Evolutionary conservation across 768 basidiomycete species (phyloP).

Genomic region (Ramaria sp.): DNA sequence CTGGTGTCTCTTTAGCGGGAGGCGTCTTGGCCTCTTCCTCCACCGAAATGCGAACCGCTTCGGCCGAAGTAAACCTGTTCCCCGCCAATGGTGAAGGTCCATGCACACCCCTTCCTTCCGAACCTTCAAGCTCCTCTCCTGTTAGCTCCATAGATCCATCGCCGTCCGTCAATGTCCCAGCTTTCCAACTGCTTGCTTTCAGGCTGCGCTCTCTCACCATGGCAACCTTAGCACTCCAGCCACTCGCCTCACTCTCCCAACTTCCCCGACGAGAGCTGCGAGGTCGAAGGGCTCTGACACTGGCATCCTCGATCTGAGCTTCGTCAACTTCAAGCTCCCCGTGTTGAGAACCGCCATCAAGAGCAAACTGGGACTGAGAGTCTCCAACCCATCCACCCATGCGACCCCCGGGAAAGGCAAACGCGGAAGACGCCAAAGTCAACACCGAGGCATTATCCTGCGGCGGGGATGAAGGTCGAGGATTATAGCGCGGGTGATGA

Average conservation of each 20-base stretch:
- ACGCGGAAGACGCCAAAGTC: conserved; percentile 90
- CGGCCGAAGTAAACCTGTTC: not conserved
- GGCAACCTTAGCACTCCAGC: conserved; percentile 73
- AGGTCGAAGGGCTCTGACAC: conserved; percentile 80
- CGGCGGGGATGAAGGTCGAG: conserved; percentile 84
- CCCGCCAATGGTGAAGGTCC: conserved; percentile 4
- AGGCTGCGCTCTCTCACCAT: conserved; percentile 44
- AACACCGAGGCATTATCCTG: conserved; percentile 86
- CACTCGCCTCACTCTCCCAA: conserved; percentile 84
- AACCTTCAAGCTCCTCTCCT: conserved; percentile 1
- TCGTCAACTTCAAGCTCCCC: conserved; percentile 46
- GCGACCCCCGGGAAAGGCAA: conserved; percentile 56
- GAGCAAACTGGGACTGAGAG: conserved; percentile 63
- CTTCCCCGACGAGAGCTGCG: conserved; percentile 79
- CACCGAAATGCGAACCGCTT: not conserved
- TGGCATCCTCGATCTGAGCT: conserved; percentile 70
- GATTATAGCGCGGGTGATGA: conserved; percentile 95
- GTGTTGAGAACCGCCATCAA: conserved; percentile 35
- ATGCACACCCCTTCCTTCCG: conserved; percentile 24
- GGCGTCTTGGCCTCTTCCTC: conserved; percentile 4
- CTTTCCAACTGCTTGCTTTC: conserved; percentile 47
- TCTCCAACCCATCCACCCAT: conserved; percentile 39
- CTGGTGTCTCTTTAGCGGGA: not conserved
- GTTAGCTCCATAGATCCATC: conserved; percentile 10
- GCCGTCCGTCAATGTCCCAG: conserved; percentile 41